Base-by-base conservation (phyloP, 441 rosid species). In the Pelargonium myrrhifolium region DNA sequence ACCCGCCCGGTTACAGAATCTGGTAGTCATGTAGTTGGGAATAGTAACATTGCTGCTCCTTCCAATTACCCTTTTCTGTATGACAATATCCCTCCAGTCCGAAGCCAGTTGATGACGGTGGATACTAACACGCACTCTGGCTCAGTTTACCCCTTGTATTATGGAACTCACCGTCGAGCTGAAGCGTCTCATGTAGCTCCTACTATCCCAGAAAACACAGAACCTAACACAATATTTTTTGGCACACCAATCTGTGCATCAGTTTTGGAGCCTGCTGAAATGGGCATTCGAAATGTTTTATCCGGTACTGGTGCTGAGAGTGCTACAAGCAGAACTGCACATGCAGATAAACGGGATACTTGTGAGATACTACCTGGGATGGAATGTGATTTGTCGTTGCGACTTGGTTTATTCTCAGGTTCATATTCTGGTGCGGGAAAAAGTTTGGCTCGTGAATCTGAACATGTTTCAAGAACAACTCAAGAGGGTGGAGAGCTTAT, bases 331-430 rank as follows among this genome's bases (percentile, higher is more conserved):
- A 71, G 68, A 47, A 42, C 67, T 53, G 64, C 65, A 42, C 51
- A 71, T 42, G 79, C 72, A 66, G 80, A 78, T 71, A 55, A 66
- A 15, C 26, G 73, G 24, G 72, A 74, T 58, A 20, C 59, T 37
- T 56, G 63, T 68, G 83, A 77, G 76, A 84, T 71, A 70, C 69
- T 78, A 43, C 66, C 74, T 43, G 81, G 71, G 72, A 72, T 61
- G 61, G 77, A 79, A 20, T 93, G 96, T 66, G 97, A 93, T 83
- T 81, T 93, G 62, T 86, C 96, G 26, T 79, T 93, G 79, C 81
- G 95, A 79, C 84, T 93, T 76, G 92, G 96, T 78, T 75, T 71
- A 65, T 78, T 77, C 31, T 74, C 86, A 53, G 86, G 83, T 45
- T 81, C 82, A 1, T 69, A 70, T 18, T 68, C 56, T 67, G 81